phyloP scores from a whole-genome alignment of 345 rosid genomes.

The Euphorbia tirucalli region DNA sequence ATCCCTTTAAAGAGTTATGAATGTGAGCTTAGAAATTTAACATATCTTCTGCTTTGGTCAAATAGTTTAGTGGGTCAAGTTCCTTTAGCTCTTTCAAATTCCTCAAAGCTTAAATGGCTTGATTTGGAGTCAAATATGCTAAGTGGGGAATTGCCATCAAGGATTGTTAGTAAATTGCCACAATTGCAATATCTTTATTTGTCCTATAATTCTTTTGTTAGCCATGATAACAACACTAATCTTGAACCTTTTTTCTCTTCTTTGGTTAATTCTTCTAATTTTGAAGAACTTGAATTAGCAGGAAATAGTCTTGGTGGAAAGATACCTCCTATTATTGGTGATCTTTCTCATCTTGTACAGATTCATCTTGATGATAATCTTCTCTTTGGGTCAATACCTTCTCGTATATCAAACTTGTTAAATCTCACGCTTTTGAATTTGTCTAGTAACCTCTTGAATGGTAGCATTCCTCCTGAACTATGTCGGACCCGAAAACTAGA shows the following conservation, averaged over 20 bases:
- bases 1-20: conserved; percentile 51
- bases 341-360: conserved; percentile 67
- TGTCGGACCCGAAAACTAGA: conserved; percentile 67
- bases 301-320: conserved; percentile 70
- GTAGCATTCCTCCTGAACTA: conserved; percentile 62
- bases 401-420: conserved; percentile 61
- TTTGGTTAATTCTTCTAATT: conserved; percentile 49
- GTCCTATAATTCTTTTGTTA: conserved; percentile 67
- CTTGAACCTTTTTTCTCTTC: conserved; percentile 74
- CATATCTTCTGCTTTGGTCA: conserved; percentile 79
- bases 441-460: conserved; percentile 73
- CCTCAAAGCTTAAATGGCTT: conserved; percentile 70
- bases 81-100: conserved; percentile 62
- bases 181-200: conserved; percentile 70
- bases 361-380: conserved; percentile 75
- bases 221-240: conserved; percentile 71
- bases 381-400: conserved; percentile 71
- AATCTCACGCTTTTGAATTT: conserved; percentile 77
- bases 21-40: conserved; percentile 51
- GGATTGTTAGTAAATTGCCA: conserved; percentile 53
- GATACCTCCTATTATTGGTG: conserved; percentile 58
- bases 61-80: conserved; percentile 54
- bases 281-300: conserved; percentile 75
- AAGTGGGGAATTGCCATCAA: conserved; percentile 69
- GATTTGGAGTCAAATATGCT: conserved; percentile 73